phyloP scores from a whole-genome alignment of 225 moss, liverwort and hornwort species.

The Pseudisothecium myosuroides region DNA sequence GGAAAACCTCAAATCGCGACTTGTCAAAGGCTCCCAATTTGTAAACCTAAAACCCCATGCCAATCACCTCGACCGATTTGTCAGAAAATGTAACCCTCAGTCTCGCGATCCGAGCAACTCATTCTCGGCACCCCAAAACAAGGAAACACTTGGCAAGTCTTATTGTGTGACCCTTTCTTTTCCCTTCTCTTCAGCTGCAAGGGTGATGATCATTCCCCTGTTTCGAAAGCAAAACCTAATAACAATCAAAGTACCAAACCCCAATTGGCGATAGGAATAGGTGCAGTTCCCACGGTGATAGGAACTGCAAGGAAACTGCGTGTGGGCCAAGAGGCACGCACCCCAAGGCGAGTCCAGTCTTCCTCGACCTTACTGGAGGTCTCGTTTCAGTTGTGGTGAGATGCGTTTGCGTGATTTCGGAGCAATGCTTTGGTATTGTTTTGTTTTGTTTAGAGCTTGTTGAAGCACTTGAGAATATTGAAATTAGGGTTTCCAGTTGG shows the following conservation, averaged over 20 bases:
- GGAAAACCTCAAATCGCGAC: background rate
- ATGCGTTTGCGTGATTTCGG: background rate
- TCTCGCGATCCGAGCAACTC: background rate
- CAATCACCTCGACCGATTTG: background rate
- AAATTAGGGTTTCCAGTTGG: background rate
- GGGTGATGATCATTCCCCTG: background rate
- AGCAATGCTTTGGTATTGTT: background rate
- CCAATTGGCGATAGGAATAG: background rate
- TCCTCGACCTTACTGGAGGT: background rate
- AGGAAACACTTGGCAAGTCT: background rate
- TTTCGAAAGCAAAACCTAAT: background rate
- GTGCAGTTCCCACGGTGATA: constrained; percentile 10
- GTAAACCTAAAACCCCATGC: background rate
- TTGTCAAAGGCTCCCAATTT: background rate
- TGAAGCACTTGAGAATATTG: background rate
- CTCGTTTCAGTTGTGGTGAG: background rate
- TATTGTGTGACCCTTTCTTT: background rate
- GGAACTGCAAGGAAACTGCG: constrained; percentile 5
- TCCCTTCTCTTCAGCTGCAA: background rate
- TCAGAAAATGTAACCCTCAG: background rate
- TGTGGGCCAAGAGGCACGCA: background rate
- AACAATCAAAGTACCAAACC: background rate
- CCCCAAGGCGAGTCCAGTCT: background rate
- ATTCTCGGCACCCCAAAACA: background rate
- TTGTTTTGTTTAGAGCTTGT: background rate